A percentile compares a stretch with the other conserved stretches of the same genome.
Conservation (phyloP, 768 basidiomycete species). For the Mycena pura region DNA sequence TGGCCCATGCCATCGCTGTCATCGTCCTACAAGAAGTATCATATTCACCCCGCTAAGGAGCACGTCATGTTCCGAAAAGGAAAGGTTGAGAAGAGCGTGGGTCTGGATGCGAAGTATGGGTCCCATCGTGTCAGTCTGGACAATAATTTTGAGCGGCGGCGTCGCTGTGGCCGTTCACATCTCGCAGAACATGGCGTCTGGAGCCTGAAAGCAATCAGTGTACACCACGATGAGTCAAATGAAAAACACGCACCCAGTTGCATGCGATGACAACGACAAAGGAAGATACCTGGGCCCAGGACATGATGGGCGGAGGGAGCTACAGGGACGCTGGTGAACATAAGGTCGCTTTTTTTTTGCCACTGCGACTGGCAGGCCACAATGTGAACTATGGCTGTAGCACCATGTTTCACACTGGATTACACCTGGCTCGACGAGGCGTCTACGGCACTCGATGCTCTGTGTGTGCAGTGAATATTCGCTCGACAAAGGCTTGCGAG, state of each 20-base stretch:
- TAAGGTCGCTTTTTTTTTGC: conserved; percentile 1
- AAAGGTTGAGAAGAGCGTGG: conserved; percentile 3
- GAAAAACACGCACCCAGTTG: conserved; percentile 27
- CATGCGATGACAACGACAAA: background rate
- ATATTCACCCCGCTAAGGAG: background rate
- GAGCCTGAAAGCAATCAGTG: no score
- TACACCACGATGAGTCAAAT: conserved; percentile 9
- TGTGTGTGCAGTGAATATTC: conserved; percentile 1
- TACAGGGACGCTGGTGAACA: background rate
- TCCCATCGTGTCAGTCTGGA: no score
- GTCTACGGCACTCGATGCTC: background rate
- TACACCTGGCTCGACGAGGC: background rate
- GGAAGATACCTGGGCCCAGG: background rate
- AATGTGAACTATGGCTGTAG: background rate
- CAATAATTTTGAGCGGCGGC: no score
- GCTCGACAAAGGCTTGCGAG: background rate
- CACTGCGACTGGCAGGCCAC: background rate
- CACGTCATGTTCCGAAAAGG: conserved; percentile 17
- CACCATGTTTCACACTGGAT: background rate
- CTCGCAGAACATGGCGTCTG: no score
- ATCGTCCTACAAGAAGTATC: conserved; percentile 6
- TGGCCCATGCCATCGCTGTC: conserved; percentile 1
- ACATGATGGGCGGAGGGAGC: background rate
- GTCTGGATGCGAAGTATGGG: background rate
- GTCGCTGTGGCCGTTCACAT: no score